Percentiles rank a stretch among this genome's conserved stretches.
phyloP scores from a whole-genome alignment of 2,329 filamentous ascomycete species.

The Penicillium capsulatum region DNA sequence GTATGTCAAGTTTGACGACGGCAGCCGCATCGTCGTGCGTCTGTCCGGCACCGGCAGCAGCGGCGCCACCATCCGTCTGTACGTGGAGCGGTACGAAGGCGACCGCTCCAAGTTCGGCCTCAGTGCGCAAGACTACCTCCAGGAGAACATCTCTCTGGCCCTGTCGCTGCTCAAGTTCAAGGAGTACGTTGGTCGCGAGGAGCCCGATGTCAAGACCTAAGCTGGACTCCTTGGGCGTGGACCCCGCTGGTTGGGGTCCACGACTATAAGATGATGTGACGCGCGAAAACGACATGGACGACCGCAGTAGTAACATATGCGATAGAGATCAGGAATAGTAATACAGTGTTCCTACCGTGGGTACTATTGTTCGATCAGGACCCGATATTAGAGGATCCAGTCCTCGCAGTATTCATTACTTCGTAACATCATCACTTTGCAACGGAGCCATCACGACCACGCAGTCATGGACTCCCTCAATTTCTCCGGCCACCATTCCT shows the following conservation, averaged over 20 bases:
- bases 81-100: constrained; percentile 90
- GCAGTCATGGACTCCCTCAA: constrained; percentile 32
- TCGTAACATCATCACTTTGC: constrained; percentile 5
- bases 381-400: neutral
- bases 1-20: constrained; percentile 89
- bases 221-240: constrained; percentile 10
- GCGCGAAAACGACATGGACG: constrained; percentile 12
- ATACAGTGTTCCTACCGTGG: constrained; percentile 6
- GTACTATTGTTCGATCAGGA: neutral
- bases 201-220: constrained; percentile 96
- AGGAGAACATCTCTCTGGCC: constrained; percentile 81
- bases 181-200: constrained; percentile 84
- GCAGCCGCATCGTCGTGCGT: constrained; percentile 90
- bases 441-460: neutral
- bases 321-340: constrained; percentile 12
- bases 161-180: constrained; percentile 85
- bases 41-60: constrained; percentile 93
- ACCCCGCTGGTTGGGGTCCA: constrained; percentile 25
- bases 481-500: constrained; percentile 66
- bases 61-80: constrained; percentile 92
- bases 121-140: constrained; percentile 90
- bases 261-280: constrained; percentile 15
- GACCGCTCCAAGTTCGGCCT: constrained; percentile 72
- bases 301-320: constrained; percentile 14
- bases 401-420: neutral